phyloP scores from a whole-genome alignment of 139 green algal genomes.

The Volvox reticuliferus region DNA sequence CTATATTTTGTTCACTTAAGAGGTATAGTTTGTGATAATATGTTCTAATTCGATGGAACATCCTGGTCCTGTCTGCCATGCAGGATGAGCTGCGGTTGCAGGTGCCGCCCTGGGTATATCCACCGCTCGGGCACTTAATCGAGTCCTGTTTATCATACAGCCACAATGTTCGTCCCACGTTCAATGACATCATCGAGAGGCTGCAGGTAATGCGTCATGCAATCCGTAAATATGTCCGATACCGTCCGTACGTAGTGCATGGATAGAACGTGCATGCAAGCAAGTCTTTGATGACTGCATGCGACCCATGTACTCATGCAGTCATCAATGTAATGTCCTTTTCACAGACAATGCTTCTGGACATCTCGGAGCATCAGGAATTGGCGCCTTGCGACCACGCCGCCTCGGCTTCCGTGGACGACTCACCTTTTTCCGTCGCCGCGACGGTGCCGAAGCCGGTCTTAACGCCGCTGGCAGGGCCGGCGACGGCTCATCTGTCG shows the following conservation, averaged over 20 bases:
- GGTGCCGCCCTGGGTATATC: background rate
- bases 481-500: too few relatives aligned
- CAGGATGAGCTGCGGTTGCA: slow-evolving; percentile 14
- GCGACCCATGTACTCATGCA: background rate
- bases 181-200: background rate
- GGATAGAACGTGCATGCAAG: background rate
- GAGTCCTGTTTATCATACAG: slow-evolving; percentile 14
- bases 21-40: background rate
- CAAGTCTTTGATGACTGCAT: background rate
- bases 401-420: too few relatives aligned
- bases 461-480: too few relatives aligned
- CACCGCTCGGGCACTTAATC: slow-evolving; percentile 6
- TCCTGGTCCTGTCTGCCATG: background rate
- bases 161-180: background rate
- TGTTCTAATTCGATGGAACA: background rate
- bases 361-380: background rate
- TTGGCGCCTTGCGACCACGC: too few relatives aligned
- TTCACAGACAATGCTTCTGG: background rate
- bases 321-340: background rate
- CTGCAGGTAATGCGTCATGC: slow-evolving; percentile 1
- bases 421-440: too few relatives aligned
- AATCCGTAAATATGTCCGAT: background rate
- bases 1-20: too few relatives aligned
- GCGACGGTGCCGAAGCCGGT: too few relatives aligned
- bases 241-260: background rate